Percentiles rank a stretch among this genome's conserved stretches.
Conservation (phyloP, 371 early-diverging fungal species). For the Rhizopus stolonifer region DNA sequence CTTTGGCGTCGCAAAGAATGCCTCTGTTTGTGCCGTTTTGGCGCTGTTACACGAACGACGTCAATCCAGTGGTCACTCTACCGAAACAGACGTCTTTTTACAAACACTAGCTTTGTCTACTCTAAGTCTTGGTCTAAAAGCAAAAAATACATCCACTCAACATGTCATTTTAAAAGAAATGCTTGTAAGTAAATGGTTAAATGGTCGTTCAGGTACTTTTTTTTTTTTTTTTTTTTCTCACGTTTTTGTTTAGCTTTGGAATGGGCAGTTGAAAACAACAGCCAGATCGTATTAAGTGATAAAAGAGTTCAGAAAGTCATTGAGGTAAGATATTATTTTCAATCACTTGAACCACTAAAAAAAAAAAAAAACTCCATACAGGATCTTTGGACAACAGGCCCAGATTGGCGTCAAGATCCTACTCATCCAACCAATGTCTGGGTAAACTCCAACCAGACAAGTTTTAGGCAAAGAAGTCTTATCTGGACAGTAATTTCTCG, state of each 20-base stretch:
- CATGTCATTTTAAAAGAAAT: constrained; percentile 31
- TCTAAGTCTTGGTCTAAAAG: constrained; percentile 30
- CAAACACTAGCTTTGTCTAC: constrained; percentile 37
- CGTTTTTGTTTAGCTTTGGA: constrained; percentile 28
- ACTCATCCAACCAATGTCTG: constrained; percentile 34
- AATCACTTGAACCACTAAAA: not conserved
- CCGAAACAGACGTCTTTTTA: constrained; percentile 23
- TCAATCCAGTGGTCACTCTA: constrained; percentile 16
- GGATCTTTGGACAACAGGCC: constrained; percentile 30
- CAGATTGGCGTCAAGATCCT: constrained; percentile 30
- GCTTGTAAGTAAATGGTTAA: constrained; percentile 32
- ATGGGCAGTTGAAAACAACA: constrained; percentile 41
- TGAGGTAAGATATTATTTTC: constrained; percentile 20
- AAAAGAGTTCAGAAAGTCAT: constrained; percentile 28
- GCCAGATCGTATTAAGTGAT: constrained; percentile 34
- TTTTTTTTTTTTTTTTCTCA: not conserved
- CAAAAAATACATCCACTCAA: constrained; percentile 13
- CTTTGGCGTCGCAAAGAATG: constrained; percentile 37
- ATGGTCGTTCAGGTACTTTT: constrained; percentile 31
- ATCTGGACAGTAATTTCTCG: constrained; percentile 9
- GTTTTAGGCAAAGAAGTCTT: constrained; percentile 1
- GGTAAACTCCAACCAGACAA: constrained; percentile 4
- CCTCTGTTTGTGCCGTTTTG: constrained; percentile 43
- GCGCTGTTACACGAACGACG: constrained; percentile 35
- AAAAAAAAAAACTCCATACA: not conserved